Percentiles rank a stretch among this genome's conserved stretches.
phyloP scores from a whole-genome alignment of 2,329 filamentous ascomycete genomes.

The Penicillium sp. region DNA sequence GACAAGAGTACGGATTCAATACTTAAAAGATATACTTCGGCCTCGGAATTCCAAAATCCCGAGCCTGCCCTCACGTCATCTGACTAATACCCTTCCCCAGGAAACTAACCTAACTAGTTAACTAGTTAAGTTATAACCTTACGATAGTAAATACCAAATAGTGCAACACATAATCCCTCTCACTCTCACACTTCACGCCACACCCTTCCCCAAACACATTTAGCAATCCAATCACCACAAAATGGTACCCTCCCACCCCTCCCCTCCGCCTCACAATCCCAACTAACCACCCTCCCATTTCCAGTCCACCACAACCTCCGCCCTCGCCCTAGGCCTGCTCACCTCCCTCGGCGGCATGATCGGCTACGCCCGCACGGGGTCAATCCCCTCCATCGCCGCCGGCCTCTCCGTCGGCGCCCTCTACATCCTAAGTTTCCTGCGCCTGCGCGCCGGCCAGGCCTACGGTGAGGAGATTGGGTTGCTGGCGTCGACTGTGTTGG shows the following conservation, averaged over 20 bases:
- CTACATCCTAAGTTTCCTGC: conserved; percentile 78
- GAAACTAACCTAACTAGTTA: background rate
- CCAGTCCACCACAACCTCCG: conserved; percentile 54
- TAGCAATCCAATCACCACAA: background rate
- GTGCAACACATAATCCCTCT: background rate
- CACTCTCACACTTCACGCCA: background rate
- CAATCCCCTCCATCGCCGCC: conserved; percentile 81
- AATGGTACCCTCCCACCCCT: conserved; percentile 19
- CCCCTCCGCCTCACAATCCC: background rate
- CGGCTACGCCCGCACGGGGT: conserved; percentile 82
- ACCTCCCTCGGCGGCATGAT: conserved; percentile 85
- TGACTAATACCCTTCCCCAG: conserved; percentile 1
- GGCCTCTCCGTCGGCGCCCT: conserved; percentile 78
- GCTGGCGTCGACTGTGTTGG: conserved; percentile 82
- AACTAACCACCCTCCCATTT: conserved; percentile 2
- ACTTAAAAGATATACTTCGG: background rate
- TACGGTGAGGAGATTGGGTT: conserved; percentile 90
- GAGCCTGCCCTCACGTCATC: background rate
- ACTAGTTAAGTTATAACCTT: background rate
- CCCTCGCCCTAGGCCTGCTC: conserved; percentile 75
- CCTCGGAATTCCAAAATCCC: background rate
- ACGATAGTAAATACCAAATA: background rate
- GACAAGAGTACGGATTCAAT: no score
- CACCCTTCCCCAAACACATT: background rate
- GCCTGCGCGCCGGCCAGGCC: conserved; percentile 71